Percentiles rank a stretch among this genome's conserved stretches.
These are phyloP conservation scores for Ustanciosporium gigantosporum DNA, from an alignment of 1,284 basidiomycete genomes.

Conservation along the genomic window DNA sequence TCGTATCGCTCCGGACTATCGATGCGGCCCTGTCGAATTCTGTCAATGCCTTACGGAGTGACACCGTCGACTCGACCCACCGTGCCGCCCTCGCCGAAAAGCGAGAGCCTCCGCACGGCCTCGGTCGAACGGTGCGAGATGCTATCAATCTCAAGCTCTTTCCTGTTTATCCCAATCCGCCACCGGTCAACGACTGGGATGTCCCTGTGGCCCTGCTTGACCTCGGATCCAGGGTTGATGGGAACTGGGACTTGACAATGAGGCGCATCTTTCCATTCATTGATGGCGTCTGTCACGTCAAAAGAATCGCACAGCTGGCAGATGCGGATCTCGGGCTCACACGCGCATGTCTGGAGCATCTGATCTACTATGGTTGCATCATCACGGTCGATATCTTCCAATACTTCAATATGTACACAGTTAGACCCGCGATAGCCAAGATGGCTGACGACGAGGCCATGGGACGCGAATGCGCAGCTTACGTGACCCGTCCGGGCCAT, in stretches of 20 bases:
- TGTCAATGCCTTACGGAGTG: slow-evolving; percentile 21
- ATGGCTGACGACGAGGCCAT: slow-evolving; percentile 81
- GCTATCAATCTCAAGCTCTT: slow-evolving; percentile 77
- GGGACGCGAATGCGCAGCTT: slow-evolving; percentile 82
- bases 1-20: slow-evolving; percentile 40
- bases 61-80: slow-evolving; percentile 4
- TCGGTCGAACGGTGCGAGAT: slow-evolving; percentile 57
- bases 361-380: slow-evolving; percentile 95
- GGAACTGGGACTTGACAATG: slow-evolving; percentile 96
- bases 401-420: slow-evolving; percentile 88
- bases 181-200: slow-evolving; percentile 86
- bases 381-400: slow-evolving; percentile 97
- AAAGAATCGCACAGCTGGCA: slow-evolving; percentile 85
- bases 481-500: slow-evolving; percentile 77
- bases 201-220: slow-evolving; percentile 90
- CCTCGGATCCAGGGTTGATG: slow-evolving; percentile 76
- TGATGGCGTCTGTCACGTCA: slow-evolving; percentile 87
- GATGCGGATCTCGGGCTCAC: slow-evolving; percentile 85
- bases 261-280: slow-evolving; percentile 72
- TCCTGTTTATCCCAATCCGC: slow-evolving; percentile 93
- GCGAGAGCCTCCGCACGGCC: slow-evolving; percentile 53
- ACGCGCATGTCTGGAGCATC: slow-evolving; percentile 84
- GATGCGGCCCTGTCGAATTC: slow-evolving; percentile 41
- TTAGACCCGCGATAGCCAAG: slow-evolving; percentile 80
- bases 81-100: slow-evolving; percentile 31